Evolutionary conservation across 2,329 filamentous ascomycete genomes (phyloP), one percentile per base, ranked within the genome.

Genomic region (Pezicula rhizophila): DNA sequence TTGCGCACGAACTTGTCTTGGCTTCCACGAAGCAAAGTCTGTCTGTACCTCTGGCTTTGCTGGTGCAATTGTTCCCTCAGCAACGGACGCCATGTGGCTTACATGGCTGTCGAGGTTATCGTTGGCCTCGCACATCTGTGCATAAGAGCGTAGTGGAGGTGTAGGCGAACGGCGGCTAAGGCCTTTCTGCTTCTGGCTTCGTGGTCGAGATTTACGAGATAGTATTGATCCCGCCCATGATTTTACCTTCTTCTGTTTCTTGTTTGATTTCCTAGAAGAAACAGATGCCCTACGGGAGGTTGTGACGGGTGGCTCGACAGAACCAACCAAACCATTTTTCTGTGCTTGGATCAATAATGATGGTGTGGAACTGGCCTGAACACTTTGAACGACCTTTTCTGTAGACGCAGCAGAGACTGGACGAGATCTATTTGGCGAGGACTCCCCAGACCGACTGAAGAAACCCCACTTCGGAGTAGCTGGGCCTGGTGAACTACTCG

Each of bases 241-340:
- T 61, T 87, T 89, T 50, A 92, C 87, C 64, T 87, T 87, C 69
- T 88, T 90, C 62, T 84, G 78, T 53, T 79, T 78, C 68, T 75
- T 79, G 50, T 60, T 68, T 12, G 59, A 56, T 42, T 65, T 65
- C 37, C 57, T 57, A 3, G 60, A 59, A 41, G 48, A 42, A 35
- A 58, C 50, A 0, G 60, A 64, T 26, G 59, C 59, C 46, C 57
- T 56, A 15, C 64, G 57, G 20, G 25, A 14, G 8, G 40, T 42
- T 25, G 59, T 57, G 42, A 42, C 39, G 15, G 50, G 51, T 23
- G 47, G 57, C 47, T 60, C 61, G 42, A 53, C 54, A 11, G 56
- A 57, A 40, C 28, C 54, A 39, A 61, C 53, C 18, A 57, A 52
- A n/a, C 50, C 45, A 39, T 63, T 56, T n/a, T 51, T 18, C 14